phyloP scores from a whole-genome alignment of 257 asterid genomes.

The Ligustrum vulgare region DNA sequence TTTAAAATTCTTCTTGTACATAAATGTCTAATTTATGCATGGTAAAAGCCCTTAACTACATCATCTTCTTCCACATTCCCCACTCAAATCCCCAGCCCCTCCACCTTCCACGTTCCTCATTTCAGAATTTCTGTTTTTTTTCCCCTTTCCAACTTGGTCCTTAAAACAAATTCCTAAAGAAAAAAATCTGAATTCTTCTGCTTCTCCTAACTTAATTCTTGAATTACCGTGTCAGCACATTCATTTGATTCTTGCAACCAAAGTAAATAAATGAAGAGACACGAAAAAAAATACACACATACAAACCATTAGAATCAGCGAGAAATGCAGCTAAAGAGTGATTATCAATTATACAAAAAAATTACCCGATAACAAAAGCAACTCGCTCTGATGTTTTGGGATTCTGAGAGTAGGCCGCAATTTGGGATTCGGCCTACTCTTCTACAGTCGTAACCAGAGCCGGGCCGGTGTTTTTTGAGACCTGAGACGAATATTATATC shows the following conservation, averaged over 20 bases:
- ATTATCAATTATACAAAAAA: background rate
- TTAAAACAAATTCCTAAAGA: background rate
- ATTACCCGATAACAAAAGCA: background rate
- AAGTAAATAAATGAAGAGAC: background rate
- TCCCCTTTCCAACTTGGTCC: background rate
- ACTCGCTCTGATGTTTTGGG: background rate
- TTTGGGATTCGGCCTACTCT: background rate
- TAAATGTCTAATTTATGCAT: background rate
- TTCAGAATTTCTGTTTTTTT: too few species aligned
- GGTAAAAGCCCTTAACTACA: background rate
- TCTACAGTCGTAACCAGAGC: background rate
- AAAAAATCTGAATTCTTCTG: background rate
- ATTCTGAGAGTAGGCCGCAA: background rate
- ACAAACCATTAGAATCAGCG: background rate
- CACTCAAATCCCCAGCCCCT: background rate
- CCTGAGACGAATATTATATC: too few species aligned
- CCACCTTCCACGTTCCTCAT: too few species aligned
- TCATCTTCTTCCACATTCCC: background rate
- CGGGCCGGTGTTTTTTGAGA: too few species aligned
- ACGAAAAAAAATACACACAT: background rate
- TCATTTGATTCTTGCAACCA: background rate
- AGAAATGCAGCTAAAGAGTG: slow-evolving; percentile 4
- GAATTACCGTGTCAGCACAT: background rate
- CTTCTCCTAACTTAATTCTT: background rate
- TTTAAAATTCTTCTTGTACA: background rate